Conservation (phyloP, 768 basidiomycete genomes). For the Infundibulicybe gibba region DNA sequence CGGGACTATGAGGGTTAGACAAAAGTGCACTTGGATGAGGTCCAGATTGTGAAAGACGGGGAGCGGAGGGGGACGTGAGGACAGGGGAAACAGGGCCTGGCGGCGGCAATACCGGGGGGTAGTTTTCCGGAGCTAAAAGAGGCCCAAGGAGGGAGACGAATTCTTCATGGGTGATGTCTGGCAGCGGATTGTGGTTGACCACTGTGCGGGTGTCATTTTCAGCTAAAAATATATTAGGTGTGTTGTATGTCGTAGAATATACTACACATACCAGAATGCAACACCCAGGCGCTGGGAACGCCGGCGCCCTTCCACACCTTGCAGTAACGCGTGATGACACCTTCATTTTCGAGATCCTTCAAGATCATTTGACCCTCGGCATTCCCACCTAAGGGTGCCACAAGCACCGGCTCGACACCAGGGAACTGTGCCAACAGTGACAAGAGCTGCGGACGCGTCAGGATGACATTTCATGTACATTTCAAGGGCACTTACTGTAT, state of each 20-base stretch:
- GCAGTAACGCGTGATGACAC: slow-evolving; percentile 69
- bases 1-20: slow-evolving; percentile 53
- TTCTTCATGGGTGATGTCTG: slow-evolving; percentile 84
- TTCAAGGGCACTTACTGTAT: slow-evolving; percentile 32
- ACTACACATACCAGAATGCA: slow-evolving; percentile 57
- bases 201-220: slow-evolving; percentile 63
- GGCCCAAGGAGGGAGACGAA: slow-evolving; percentile 79
- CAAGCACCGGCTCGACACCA: slow-evolving; percentile 59
- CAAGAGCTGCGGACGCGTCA: slow-evolving; percentile 38
- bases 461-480: not conserved
- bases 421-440: slow-evolving; percentile 72
- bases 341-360: slow-evolving; percentile 60
- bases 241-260: not conserved
- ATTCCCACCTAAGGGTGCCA: slow-evolving; percentile 73
- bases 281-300: slow-evolving; percentile 79
- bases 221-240: slow-evolving; percentile 25
- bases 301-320: slow-evolving; percentile 70
- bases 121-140: slow-evolving; percentile 81
- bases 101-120: slow-evolving; percentile 34
- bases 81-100: slow-evolving; percentile 28
- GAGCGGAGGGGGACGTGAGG: slow-evolving; percentile 27
- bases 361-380: slow-evolving; percentile 64
- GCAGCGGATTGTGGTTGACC: slow-evolving; percentile 85
- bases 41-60: slow-evolving; percentile 27
- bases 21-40: slow-evolving; percentile 24